Evolutionary conservation across 2,329 filamentous ascomycete species (phyloP).

Genomic region (Alternaria ventricosa): DNA sequence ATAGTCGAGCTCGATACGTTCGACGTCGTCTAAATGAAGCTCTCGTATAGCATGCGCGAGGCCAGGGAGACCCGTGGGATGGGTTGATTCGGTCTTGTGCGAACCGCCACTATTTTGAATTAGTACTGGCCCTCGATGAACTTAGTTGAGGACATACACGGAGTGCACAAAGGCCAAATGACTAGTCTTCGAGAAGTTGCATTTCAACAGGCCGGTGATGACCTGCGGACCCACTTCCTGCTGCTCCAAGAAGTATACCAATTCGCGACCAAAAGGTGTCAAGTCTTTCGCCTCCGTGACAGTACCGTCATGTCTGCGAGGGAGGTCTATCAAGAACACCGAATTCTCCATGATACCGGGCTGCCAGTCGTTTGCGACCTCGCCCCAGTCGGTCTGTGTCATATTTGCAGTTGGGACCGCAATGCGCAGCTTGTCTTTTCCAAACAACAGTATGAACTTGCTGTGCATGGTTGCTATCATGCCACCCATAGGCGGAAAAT

Average conservation of each 20-base stretch:
- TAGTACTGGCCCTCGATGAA: not conserved
- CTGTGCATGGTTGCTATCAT: constrained; percentile 84
- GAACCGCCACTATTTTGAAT: constrained; percentile 39
- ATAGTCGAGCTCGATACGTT: constrained; percentile 72
- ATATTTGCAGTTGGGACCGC: constrained; percentile 89
- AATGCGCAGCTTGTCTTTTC: constrained; percentile 73
- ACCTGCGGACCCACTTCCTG: constrained; percentile 70
- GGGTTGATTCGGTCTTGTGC: constrained; percentile 45
- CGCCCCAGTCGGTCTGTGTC: constrained; percentile 87
- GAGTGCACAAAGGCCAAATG: constrained; percentile 83
- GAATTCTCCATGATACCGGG: constrained; percentile 54
- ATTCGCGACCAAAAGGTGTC: constrained; percentile 70
- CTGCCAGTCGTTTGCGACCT: constrained; percentile 62
- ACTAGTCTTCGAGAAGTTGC: constrained; percentile 79
- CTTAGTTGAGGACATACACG: constrained; percentile 64
- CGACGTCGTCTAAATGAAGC: constrained; percentile 39
- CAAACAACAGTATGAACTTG: constrained; percentile 90
- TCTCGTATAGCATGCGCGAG: constrained; percentile 68
- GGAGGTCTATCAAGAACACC: constrained; percentile 91
- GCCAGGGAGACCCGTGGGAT: constrained; percentile 73
- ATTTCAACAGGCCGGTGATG: constrained; percentile 72
- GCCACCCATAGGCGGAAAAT: constrained; percentile 82
- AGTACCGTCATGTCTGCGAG: constrained; percentile 56
- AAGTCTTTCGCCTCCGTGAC: constrained; percentile 38
- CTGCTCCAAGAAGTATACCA: constrained; percentile 73